Conservation (phyloP, 2,329 filamentous ascomycete genomes). For the Colletotrichum lini region DNA sequence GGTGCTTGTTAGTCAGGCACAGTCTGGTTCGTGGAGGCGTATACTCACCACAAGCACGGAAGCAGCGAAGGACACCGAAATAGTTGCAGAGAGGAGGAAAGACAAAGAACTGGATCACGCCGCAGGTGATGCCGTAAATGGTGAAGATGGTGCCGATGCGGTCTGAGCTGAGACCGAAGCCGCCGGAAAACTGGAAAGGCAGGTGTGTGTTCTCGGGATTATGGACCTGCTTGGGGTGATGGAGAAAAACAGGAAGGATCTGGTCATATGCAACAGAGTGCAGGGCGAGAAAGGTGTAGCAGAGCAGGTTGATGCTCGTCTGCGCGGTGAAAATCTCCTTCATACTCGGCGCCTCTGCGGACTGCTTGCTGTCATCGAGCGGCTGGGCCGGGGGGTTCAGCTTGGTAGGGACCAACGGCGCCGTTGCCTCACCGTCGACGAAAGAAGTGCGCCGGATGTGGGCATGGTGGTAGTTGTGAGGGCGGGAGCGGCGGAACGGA, state of each 20-base stretch:
- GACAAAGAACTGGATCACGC: conserved; percentile 86
- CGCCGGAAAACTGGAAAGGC: conserved; percentile 86
- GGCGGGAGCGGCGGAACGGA: conserved; percentile 48
- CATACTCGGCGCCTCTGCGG: conserved; percentile 55
- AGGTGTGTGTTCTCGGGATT: conserved; percentile 72
- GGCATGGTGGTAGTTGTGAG: conserved; percentile 45
- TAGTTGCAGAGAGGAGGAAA: conserved; percentile 83
- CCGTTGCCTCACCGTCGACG: conserved; percentile 69
- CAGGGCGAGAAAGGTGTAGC: conserved; percentile 85
- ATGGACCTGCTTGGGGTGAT: conserved; percentile 75
- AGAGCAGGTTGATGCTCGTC: conserved; percentile 80
- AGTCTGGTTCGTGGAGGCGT: neutral
- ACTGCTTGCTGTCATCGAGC: conserved; percentile 41
- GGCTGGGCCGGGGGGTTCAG: conserved; percentile 45
- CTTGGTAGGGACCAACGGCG: conserved; percentile 64
- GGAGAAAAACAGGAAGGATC: conserved; percentile 88
- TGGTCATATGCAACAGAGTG: conserved; percentile 91
- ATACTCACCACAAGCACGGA: conserved; percentile 71
- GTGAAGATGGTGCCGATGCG: conserved; percentile 90
- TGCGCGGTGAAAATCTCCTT: conserved; percentile 81
- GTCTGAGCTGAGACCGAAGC: conserved; percentile 81
- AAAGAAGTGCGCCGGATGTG: conserved; percentile 62
- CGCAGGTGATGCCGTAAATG: conserved; percentile 83
- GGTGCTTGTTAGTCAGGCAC: neutral
- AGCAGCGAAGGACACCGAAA: conserved; percentile 82